phyloP scores from a whole-genome alignment of 805 yeast species.

The Vanderwaltozyma polyspora region DNA sequence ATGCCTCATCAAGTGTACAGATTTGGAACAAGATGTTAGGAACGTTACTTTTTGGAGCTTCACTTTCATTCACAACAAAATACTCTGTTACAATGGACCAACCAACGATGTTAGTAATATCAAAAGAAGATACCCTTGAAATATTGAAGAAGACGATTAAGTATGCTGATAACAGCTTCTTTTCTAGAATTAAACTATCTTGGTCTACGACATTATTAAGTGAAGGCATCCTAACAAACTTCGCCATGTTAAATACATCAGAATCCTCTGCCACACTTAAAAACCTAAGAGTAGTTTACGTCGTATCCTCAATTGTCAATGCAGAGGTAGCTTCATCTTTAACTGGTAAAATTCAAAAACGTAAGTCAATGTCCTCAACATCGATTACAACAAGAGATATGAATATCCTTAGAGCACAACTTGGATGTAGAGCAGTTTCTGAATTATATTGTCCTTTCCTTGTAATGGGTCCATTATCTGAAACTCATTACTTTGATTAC shows the following conservation, averaged over 20 bases:
- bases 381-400: conserved; percentile 18
- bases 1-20: conserved; percentile 25
- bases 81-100: conserved; percentile 8
- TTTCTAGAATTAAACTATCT: conserved; percentile 21
- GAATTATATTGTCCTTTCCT: conserved; percentile 34
- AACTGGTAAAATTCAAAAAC: conserved; percentile 7
- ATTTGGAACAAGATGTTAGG: conserved; percentile 33
- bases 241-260: conserved; percentile 17
- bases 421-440: conserved; percentile 40
- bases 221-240: conserved; percentile 36
- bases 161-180: background rate
- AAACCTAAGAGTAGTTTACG: conserved; percentile 33
- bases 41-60: conserved; percentile 27
- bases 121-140: conserved; percentile 5
- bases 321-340: conserved; percentile 11
- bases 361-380: conserved; percentile 5
- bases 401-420: conserved; percentile 34
- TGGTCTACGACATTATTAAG: conserved; percentile 35
- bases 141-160: conserved; percentile 1
- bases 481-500: conserved; percentile 53
- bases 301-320: conserved; percentile 23
- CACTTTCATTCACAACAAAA: conserved; percentile 19
- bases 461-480: conserved; percentile 46
- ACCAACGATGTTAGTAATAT: conserved; percentile 16
- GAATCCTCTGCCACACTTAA: conserved; percentile 9